Evolutionary conservation across 2,329 filamentous ascomycete genomes (phyloP), one percentile per base, ranked within the genome.

Genomic region (Fusarium sp.): DNA sequence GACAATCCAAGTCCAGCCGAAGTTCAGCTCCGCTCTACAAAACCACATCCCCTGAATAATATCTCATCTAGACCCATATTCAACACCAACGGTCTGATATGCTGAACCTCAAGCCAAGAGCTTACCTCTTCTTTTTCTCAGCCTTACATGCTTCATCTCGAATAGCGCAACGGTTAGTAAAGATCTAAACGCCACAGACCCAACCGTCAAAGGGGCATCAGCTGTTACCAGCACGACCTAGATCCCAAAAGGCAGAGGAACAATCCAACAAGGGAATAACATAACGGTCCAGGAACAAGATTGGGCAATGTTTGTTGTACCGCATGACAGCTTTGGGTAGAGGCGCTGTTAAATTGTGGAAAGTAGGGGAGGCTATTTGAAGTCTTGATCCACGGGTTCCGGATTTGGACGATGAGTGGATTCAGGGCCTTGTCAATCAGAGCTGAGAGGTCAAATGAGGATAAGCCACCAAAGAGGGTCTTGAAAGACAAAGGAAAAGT

Each of bases 141-240:
- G 34, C 32, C 43, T 55, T 34, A 34, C 34, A 52, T 22, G 51
- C 32, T 40, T 45, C 40, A 22, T 15, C 3, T 24, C 12, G 12
- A 3, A 34, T 64, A 67, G 51, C n/a, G 54, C 20, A 57, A 41
- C 40, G n/a, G 46, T 58, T 71, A 55, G 63, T 6, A 24, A 4
- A 60, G 38, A 61, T 38, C 30, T 60, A 55, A 48, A 71, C 68
- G 68, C 67, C 68, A 71, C 68, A 30, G 12, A 20, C 40, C 48
- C 44, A 69, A 60, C n/a, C 29, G 51, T 48, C 63, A 60, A 47
- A 45, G 49, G 58, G 24, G 24, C 13, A 48, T 58, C 27, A 43
- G 32, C 51, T 58, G 41, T 51, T 52, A 22, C 24, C 9, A 7
- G 12, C 15, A 22, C 52, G 34, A 65, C 71, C 68, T 61, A 69